Base-by-base conservation (phyloP, 805 yeast genomes). In the Zygosaccharomyces lentus region DNA sequence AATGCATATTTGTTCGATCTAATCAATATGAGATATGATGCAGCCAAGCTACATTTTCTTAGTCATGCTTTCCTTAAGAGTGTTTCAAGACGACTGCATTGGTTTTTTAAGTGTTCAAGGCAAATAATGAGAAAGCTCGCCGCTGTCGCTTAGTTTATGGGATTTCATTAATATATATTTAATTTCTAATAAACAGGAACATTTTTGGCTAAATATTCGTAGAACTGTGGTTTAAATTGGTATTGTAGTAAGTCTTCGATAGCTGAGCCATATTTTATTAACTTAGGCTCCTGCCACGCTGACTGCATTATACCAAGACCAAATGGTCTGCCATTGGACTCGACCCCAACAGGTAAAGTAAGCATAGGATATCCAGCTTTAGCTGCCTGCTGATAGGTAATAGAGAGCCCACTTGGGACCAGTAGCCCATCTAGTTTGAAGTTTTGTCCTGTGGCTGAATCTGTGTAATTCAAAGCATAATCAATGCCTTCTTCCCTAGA, bases 401-500 rank as follows among this genome's bases (percentile, higher is more conserved):
- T 59, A 6, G 59, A 41, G 15, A 49, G 41, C 6, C 59, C 56
- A 17, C 53, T 49, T 35, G 61, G 61, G 39, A 53, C 58, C 12
- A 57, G 27, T 25, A 58, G 46, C 43, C 55, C 60, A 43, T 61
- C 65, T 24, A 61, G 44, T 40, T 53, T 49, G 46, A 53, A 56
- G 46, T 53, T 57, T 41, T 60, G 61, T 12, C 58, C 59, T 1
- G 57, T 57, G 2, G 25, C 27, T 8, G 60, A 47, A 40, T 59
- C 64, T 2, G 64, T 59, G 37, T 61, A 57, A 37, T 58, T 58
- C 36, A 61, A 49, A 9, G 66, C 66, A 37, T 56, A 57, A 46
- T 61, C 66, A 35, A 61, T 61, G 13, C 65, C 66, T 50, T 61
- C 66, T 26, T 60, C 62, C 30, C 63, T 50, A 1, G 65, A 59